phyloP scores from a whole-genome alignment of 176 grass and related monocot genomes.

The Tillandsia leiboldiana region DNA sequence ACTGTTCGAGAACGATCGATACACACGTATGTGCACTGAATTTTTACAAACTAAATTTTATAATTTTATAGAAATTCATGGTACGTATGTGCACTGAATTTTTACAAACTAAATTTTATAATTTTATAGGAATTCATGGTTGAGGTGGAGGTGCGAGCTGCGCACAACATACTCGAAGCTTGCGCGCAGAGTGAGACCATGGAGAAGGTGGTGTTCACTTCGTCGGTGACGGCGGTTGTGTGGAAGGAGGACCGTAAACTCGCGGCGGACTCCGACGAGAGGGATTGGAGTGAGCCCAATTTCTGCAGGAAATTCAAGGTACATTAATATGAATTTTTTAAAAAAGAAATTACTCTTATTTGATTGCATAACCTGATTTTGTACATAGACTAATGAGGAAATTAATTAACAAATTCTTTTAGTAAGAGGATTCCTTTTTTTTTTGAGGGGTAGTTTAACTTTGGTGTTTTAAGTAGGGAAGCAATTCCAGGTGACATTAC shows the following conservation, averaged over 20 bases:
- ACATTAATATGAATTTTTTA: neutral
- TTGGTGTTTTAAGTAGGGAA: too few species aligned
- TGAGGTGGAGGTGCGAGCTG: slow-evolving; percentile 69
- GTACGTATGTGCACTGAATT: neutral
- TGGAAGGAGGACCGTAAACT: slow-evolving; percentile 42
- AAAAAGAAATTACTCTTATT: too few species aligned
- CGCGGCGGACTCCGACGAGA: slow-evolving; percentile 37
- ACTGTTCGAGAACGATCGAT: too few species aligned
- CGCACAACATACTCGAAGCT: slow-evolving; percentile 95
- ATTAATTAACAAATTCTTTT: too few species aligned
- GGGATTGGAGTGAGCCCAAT: slow-evolving; percentile 73
- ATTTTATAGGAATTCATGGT: slow-evolving; percentile 44
- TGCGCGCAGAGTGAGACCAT: slow-evolving; percentile 70
- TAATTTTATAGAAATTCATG: slow-evolving; percentile 33
- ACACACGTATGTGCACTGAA: too few species aligned
- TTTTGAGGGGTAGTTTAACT: too few species aligned
- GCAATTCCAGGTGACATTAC: too few species aligned
- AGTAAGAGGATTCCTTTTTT: too few species aligned
- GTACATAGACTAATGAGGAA: too few species aligned
- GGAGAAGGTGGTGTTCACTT: slow-evolving; percentile 84
- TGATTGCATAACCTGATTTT: too few species aligned
- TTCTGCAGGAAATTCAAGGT: slow-evolving; percentile 77
- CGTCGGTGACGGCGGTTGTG: slow-evolving; percentile 79
- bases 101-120: too few species aligned
- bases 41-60: too few species aligned